Conservation (phyloP, 2,329 filamentous ascomycete species). For the Orbilia oligospora region DNA sequence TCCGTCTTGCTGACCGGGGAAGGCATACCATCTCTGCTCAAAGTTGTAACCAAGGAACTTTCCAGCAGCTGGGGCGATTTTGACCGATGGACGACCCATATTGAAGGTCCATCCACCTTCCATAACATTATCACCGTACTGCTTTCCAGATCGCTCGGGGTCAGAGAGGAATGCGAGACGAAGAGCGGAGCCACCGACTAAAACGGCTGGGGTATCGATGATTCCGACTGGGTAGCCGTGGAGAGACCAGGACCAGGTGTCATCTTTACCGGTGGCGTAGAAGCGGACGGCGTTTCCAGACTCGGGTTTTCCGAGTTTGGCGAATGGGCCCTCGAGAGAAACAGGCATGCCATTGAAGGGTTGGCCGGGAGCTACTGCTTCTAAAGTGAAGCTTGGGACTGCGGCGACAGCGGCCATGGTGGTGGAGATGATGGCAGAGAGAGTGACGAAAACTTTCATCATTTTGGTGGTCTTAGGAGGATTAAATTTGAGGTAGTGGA, state of each 20-base stretch:
- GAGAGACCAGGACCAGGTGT: conserved; percentile 44
- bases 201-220: conserved; percentile 49
- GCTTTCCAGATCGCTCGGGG: conserved; percentile 43
- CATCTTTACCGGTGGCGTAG: conserved; percentile 43
- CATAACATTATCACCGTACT: conserved; percentile 50
- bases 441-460: conserved; percentile 50
- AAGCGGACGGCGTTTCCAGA: conserved; percentile 41
- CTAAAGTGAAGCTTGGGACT: conserved; percentile 49
- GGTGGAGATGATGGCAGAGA: conserved; percentile 55
- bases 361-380: conserved; percentile 52
- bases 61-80: conserved; percentile 49
- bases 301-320: conserved; percentile 22
- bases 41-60: conserved; percentile 60
- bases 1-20: conserved; percentile 44
- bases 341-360: conserved; percentile 53
- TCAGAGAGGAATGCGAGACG: conserved; percentile 48
- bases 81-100: conserved; percentile 44
- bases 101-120: conserved; percentile 54
- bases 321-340: conserved; percentile 43
- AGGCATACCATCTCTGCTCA: conserved; percentile 57
- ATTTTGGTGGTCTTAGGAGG: conserved; percentile 37
- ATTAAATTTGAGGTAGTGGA: neutral
- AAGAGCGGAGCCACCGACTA: conserved; percentile 37
- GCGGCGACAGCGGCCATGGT: conserved; percentile 51
- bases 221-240: conserved; percentile 55